Percentiles rank a stretch among this genome's conserved stretches.
Evolutionary conservation across 192 early-diverging fungal genomes (phyloP).

Genomic region (Coemansia sp.): DNA sequence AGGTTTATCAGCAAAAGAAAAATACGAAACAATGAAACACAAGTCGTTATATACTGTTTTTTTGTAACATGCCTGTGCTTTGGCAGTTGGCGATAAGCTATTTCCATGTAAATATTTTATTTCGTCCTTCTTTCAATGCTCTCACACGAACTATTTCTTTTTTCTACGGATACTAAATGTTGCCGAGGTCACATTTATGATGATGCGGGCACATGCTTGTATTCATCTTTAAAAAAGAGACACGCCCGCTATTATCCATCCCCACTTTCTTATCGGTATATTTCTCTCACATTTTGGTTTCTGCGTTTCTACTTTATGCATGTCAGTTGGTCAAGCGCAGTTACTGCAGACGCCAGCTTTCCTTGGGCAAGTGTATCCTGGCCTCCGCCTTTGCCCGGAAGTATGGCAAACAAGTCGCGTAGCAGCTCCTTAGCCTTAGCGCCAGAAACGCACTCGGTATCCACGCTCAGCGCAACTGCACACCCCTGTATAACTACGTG

Average conservation of each 20-base stretch:
- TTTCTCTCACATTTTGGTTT: neutral
- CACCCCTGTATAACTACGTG: conserved; percentile 71
- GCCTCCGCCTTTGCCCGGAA: conserved; percentile 56
- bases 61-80: no score
- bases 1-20: no score
- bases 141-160: no score
- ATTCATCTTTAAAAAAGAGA: no score
- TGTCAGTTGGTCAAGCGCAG: conserved; percentile 16
- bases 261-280: neutral
- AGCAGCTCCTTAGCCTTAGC: conserved; percentile 75
- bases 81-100: no score
- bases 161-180: no score
- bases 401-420: conserved; percentile 61
- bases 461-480: conserved; percentile 68
- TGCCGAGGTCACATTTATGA: no score
- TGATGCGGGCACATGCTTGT: no score
- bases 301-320: conserved; percentile 4
- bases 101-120: no score
- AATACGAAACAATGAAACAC: no score
- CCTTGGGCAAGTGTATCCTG: conserved; percentile 38
- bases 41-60: no score
- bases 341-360: conserved; percentile 19
- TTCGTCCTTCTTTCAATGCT: no score
- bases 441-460: conserved; percentile 68
- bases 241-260: neutral